Percentiles rank a stretch among this genome's conserved stretches.
Conservation (phyloP, 306 rosid species). For the Hippophae tibetana region DNA sequence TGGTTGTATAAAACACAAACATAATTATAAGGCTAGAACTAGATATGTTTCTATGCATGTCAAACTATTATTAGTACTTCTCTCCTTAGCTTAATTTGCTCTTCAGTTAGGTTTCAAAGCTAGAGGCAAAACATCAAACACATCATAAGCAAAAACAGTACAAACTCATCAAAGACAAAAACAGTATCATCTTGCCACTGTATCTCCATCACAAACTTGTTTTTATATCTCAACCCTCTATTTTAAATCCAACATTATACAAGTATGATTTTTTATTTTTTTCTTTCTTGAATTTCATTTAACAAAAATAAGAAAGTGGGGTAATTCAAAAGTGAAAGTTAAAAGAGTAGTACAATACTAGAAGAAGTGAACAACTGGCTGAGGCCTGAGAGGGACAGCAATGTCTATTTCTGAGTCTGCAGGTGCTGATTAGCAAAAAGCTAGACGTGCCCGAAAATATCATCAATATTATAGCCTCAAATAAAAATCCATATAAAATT, state of each 20-base stretch:
- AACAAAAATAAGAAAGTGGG: neutral
- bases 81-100: conserved; percentile 17
- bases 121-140: no score
- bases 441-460: conserved; percentile 54
- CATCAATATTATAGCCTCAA: conserved; percentile 27
- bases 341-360: neutral
- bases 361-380: conserved; percentile 11
- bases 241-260: no score
- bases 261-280: no score
- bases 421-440: conserved; percentile 22
- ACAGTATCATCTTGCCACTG: no score
- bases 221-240: no score
- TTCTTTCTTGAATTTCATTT: no score
- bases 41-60: conserved; percentile 38
- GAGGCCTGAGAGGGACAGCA: conserved; percentile 34
- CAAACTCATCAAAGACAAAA: conserved; percentile 11
- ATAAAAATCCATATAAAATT: conserved; percentile 31
- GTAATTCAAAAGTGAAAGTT: neutral
- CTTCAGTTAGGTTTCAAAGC: conserved; percentile 29
- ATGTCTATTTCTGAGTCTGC: conserved; percentile 38
- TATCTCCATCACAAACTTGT: no score
- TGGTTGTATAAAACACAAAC: conserved; percentile 51
- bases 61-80: conserved; percentile 42
- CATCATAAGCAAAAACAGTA: conserved; percentile 2
- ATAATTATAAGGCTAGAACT: conserved; percentile 45